Evolutionary conservation across 768 basidiomycete species (phyloP).

Genomic region (Ramaria rubella): DNA sequence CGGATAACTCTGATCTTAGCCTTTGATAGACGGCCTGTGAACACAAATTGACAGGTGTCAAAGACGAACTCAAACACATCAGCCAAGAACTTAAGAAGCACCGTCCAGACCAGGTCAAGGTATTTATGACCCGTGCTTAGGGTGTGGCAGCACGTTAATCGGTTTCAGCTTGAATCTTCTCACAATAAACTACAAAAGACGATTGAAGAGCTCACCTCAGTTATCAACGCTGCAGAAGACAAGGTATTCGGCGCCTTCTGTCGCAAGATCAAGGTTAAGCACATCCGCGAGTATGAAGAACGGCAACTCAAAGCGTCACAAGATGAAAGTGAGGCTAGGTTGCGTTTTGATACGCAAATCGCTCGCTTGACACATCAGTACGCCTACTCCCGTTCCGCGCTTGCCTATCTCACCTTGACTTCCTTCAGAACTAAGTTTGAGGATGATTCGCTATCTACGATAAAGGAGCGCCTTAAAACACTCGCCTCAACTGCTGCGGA

Average conservation of each 20-base stretch:
- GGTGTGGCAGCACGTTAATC: neutral
- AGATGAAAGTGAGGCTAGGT: conserved; percentile 77
- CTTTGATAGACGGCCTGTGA: conserved; percentile 61
- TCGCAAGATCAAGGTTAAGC: conserved; percentile 62
- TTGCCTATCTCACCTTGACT: conserved; percentile 10
- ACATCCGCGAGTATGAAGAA: conserved; percentile 92
- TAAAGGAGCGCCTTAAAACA: conserved; percentile 53
- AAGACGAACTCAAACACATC: conserved; percentile 78
- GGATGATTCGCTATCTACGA: conserved; percentile 59
- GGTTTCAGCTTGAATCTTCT: conserved; percentile 44
- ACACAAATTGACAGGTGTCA: conserved; percentile 67
- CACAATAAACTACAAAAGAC: conserved; percentile 47
- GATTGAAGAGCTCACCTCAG: conserved; percentile 46
- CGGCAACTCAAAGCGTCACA: conserved; percentile 83
- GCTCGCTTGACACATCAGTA: conserved; percentile 82
- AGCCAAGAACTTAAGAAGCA: conserved; percentile 62
- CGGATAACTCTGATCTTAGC: neutral
- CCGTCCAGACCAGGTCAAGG: conserved; percentile 68
- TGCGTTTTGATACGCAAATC: conserved; percentile 82
- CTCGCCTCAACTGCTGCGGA: conserved; percentile 45
- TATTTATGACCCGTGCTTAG: conserved; percentile 18
- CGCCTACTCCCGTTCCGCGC: conserved; percentile 20
- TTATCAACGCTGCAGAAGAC: conserved; percentile 76
- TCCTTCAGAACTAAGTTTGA: conserved; percentile 71
- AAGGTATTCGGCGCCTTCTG: conserved; percentile 75